A percentile compares a stretch with the other conserved stretches of the same genome.
Conservation (phyloP, 2,329 filamentous ascomycete species). For the Amesomyces nigricolor region DNA sequence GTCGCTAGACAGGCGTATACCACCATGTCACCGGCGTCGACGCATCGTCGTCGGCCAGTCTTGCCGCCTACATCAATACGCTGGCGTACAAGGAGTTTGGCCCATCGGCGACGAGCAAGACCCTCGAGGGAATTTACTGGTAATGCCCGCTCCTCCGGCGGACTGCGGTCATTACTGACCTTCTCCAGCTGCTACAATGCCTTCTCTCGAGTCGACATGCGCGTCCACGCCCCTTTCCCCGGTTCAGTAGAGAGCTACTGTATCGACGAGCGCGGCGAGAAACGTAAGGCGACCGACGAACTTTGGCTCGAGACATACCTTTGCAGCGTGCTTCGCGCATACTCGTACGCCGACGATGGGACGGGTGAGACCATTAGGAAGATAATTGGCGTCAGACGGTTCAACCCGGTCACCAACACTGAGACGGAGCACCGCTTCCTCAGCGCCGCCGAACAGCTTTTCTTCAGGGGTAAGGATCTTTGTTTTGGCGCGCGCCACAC, state of each 20-base stretch:
- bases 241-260: constrained; percentile 96
- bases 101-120: constrained; percentile 70
- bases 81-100: constrained; percentile 85
- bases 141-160: constrained; percentile 33
- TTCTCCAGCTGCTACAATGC: constrained; percentile 82
- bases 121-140: constrained; percentile 93
- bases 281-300: constrained; percentile 85
- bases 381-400: constrained; percentile 92
- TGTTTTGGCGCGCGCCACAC: constrained; percentile 54
- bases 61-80: constrained; percentile 97
- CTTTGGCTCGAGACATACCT: constrained; percentile 97
- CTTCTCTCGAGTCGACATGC: constrained; percentile 96
- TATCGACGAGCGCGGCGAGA: constrained; percentile 93
- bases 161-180: constrained; percentile 8
- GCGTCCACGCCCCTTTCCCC: constrained; percentile 94
- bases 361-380: constrained; percentile 92
- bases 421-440: constrained; percentile 96
- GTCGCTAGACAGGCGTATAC: constrained; percentile 73
- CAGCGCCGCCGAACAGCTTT: constrained; percentile 87
- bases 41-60: constrained; percentile 91
- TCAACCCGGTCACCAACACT: constrained; percentile 97
- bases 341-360: constrained; percentile 93
- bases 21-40: constrained; percentile 97
- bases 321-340: constrained; percentile 88
- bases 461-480: constrained; percentile 74